These are phyloP conservation scores for Salix brachista DNA, from an alignment of 345 rosid species.

Conservation along the genomic window DNA sequence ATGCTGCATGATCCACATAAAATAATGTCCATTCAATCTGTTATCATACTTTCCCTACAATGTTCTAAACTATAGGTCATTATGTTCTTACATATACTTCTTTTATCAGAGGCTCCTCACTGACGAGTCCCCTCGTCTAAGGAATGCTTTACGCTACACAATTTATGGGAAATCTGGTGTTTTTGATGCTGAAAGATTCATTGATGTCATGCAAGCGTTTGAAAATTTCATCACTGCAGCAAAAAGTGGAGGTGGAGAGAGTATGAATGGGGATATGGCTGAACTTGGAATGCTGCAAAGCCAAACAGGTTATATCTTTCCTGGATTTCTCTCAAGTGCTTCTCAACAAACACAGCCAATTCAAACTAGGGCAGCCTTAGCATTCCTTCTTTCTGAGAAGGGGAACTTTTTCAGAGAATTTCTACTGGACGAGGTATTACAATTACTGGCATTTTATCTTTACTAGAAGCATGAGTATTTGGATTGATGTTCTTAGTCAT, in stretches of 20 bases:
- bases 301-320: constrained; percentile 30
- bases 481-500: not conserved
- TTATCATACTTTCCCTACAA: not conserved
- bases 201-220: constrained; percentile 97
- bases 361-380: constrained; percentile 86
- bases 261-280: constrained; percentile 85
- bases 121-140: constrained; percentile 82
- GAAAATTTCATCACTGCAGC: constrained; percentile 91
- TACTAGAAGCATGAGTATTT: not conserved
- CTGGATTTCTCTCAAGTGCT: constrained; percentile 35
- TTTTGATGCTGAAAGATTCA: constrained; percentile 96
- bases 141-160: constrained; percentile 82
- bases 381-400: constrained; percentile 76
- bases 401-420: constrained; percentile 92
- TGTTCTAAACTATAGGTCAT: not conserved
- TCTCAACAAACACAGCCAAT: constrained; percentile 53
- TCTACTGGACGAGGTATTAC: constrained; percentile 88
- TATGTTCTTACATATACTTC: constrained; percentile 2
- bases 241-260: constrained; percentile 97
- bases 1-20: not conserved
- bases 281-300: constrained; percentile 65
- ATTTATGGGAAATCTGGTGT: constrained; percentile 89
- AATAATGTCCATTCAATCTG: not conserved
- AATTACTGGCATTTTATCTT: not conserved
- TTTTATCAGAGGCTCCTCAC: constrained; percentile 76